Base-by-base conservation (phyloP, 495 filamentous ascomycete genomes). In the Hypomontagnella submonticulosa region DNA sequence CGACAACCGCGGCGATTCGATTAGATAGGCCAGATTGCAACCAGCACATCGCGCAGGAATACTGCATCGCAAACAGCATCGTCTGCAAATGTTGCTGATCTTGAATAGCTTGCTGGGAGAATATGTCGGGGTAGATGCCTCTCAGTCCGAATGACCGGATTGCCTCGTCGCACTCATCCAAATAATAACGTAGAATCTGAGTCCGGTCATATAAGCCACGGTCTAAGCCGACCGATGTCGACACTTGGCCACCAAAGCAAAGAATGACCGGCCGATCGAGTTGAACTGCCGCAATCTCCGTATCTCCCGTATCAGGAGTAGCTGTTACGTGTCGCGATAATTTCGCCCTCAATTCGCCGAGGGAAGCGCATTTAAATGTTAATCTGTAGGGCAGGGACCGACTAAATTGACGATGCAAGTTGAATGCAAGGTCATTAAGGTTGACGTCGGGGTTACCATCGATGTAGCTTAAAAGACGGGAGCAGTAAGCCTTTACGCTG, bases 181-280 rank as follows among this genome's bases (percentile, higher is more conserved):
- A 61, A 58, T 87, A 61, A 0, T 43, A 38, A 0, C 76, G 73
- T 0, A 84, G 46, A 0, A 84, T 12, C 0, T 55, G 41, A 0
- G 73, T 49, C 0, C 50, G 41, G 1, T 81, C 71, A 38, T 77
- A 84, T 0, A 83, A 3, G 0, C 54, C 10, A 2, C 63, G 64
- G 50, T 79, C 70, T 0, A 87, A 54, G 0, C 82, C 81, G 1
- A 85, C 60, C 30, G 43, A 80, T 0, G 46, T 77, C 0, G 78
- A 80, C 0, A 76, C 62, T 59, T 87, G 85, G 2, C 83, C 83
- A 1, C 84, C 83, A 37, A 87, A 86, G 55, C 80, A 83, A 0
- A 87, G 58, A 1, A 87, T 68, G 0, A 85, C 74, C 0, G 82
- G 77, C 27, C 48, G 56, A 1, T 71, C 20, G 32, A 69, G 2